Conservation (phyloP, 768 basidiomycete species). For the Termitomyces sp. region DNA sequence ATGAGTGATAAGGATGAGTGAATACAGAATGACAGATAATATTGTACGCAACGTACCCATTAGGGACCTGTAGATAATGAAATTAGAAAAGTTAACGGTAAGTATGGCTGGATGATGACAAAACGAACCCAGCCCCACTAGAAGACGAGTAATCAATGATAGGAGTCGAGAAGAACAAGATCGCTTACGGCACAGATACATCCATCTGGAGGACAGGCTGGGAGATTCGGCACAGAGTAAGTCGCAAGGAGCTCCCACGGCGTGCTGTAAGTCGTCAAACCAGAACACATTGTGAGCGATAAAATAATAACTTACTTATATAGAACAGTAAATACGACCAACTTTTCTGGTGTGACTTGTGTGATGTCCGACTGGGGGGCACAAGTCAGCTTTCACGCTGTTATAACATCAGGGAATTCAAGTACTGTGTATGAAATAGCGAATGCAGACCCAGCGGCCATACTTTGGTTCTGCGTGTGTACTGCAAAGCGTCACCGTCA, state of each 20-base stretch:
- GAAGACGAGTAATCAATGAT: slow-evolving; percentile 4
- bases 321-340: slow-evolving; percentile 49
- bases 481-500: slow-evolving; percentile 29
- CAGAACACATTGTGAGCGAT: neutral
- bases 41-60: slow-evolving; percentile 29
- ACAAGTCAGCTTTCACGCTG: neutral
- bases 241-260: slow-evolving; percentile 47
- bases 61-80: slow-evolving; percentile 30
- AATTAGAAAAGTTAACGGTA: slow-evolving; percentile 2
- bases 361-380: slow-evolving; percentile 42
- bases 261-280: slow-evolving; percentile 31
- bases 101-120: neutral
- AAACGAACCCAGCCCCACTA: slow-evolving; percentile 52
- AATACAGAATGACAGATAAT: neutral
- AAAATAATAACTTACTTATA: slow-evolving; percentile 34
- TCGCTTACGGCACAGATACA: slow-evolving; percentile 51
- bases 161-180: neutral
- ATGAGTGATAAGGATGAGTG: neutral
- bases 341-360: slow-evolving; percentile 45
- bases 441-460: slow-evolving; percentile 54
- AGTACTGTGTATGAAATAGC: slow-evolving; percentile 51
- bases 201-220: slow-evolving; percentile 47
- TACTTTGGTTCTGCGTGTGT: slow-evolving; percentile 50
- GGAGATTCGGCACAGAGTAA: slow-evolving; percentile 50
- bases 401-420: neutral